Conservation (phyloP, 2,329 filamentous ascomycete species). For the Cyphellophora europaea region DNA sequence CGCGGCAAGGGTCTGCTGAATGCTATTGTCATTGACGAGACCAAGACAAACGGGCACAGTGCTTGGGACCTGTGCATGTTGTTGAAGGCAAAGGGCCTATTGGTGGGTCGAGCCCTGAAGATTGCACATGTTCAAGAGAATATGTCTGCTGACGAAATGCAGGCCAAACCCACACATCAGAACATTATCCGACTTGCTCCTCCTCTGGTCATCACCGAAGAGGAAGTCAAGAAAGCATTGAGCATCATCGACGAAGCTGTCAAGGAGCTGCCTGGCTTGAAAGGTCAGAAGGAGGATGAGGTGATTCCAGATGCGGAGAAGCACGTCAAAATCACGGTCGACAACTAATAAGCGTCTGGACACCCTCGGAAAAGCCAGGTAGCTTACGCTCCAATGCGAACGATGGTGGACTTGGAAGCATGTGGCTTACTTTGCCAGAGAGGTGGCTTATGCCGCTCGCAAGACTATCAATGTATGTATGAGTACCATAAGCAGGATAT, state of each 20-base stretch:
- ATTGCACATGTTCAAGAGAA: too few species aligned
- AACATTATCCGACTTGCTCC: conserved; percentile 99
- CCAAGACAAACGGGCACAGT: conserved; percentile 70
- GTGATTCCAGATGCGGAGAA: conserved; percentile 52
- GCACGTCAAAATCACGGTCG: conserved; percentile 50
- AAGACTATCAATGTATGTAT: too few species aligned
- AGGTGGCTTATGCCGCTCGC: too few species aligned
- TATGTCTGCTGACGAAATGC: conserved; percentile 12
- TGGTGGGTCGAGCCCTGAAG: too few species aligned
- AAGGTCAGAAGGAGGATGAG: conserved; percentile 46
- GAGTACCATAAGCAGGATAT: too few species aligned
- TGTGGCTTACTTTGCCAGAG: too few species aligned
- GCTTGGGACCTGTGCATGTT: conserved; percentile 96
- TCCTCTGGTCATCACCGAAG: conserved; percentile 85
- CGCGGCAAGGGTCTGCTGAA: conserved; percentile 92
- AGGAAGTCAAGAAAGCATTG: conserved; percentile 70
- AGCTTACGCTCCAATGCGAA: too few species aligned
- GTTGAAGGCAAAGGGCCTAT: conserved; percentile 85
- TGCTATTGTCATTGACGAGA: conserved; percentile 91
- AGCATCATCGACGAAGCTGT: conserved; percentile 73
- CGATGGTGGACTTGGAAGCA: too few species aligned
- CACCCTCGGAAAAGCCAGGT: too few species aligned
- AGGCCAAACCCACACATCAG: conserved; percentile 97
- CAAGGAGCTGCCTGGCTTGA: conserved; percentile 64
- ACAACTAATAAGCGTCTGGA: too few species aligned